These are phyloP conservation scores for Naganishia onofrii DNA, from an alignment of 768 basidiomycete genomes.

Conservation along the genomic window DNA sequence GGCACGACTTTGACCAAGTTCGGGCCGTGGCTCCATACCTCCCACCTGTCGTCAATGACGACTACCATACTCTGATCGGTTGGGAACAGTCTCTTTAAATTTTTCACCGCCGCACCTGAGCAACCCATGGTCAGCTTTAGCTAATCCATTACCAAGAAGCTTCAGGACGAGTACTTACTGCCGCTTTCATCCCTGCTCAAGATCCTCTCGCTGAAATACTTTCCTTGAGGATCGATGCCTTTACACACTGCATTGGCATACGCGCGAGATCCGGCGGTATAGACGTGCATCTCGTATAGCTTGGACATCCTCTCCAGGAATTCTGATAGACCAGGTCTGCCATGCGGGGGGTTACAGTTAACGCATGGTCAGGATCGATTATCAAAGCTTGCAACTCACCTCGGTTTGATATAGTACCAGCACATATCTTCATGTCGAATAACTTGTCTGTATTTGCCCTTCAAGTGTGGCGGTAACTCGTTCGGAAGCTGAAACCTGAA, in stretches of 20 bases:
- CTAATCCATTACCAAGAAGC: constrained; percentile 8
- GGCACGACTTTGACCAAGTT: constrained; percentile 96
- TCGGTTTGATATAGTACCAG: constrained; percentile 96
- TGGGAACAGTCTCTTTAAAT: constrained; percentile 85
- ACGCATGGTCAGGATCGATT: background rate
- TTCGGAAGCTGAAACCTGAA: constrained; percentile 80
- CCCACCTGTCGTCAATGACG: constrained; percentile 95
- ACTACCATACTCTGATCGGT: constrained; percentile 98
- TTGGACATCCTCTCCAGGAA: constrained; percentile 71
- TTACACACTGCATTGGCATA: constrained; percentile 95
- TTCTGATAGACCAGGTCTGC: constrained; percentile 74
- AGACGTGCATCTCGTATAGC: constrained; percentile 98
- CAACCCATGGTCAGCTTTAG: constrained; percentile 49
- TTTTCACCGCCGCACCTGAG: constrained; percentile 68
- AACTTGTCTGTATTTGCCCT: constrained; percentile 28
- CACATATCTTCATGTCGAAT: constrained; percentile 62
- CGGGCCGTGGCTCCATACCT: constrained; percentile 97
- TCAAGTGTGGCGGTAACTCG: constrained; percentile 61
- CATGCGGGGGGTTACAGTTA: background rate
- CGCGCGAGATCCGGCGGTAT: constrained; percentile 97
- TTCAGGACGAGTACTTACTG: constrained; percentile 63
- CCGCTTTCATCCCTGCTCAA: constrained; percentile 94
- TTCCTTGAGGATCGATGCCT: constrained; percentile 84
- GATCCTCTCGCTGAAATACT: constrained; percentile 79
- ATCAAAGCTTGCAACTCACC: constrained; percentile 61